Evolutionary conservation across 129 eudicot species (phyloP), one percentile per base, ranked within the genome.

Genomic region (Logfia minima): DNA sequence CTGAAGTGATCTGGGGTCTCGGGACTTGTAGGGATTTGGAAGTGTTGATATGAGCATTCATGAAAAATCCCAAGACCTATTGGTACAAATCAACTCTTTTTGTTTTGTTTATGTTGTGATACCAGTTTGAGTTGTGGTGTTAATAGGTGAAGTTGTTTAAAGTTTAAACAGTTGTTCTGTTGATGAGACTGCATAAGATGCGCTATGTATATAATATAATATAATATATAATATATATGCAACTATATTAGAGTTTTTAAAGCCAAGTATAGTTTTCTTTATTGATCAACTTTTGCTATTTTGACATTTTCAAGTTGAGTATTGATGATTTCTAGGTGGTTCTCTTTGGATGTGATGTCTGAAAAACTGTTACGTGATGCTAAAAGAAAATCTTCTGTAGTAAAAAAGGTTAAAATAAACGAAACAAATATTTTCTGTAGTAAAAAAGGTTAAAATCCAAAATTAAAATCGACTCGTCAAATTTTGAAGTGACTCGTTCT

Each of bases 31-130:
- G 71, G 79, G 84, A 75, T 80, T 80, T 75, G 69, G 84, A 67
- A 81, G 80, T 81, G 84, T 80, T 58, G 75, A 67, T 56, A 67
- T 56, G 71, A 81, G 84, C 84, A 81, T 80, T 68, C 76, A 6
- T 80, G 84, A 80, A 56, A 68, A 80, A 68, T 81, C 80, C 76
- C 71, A 41, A 58, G 80, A 51, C 32, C 13, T 22, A 62, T 39
- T 31, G 66, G 55, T 68, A 28, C 8, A 66, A 37, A 74, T 22
- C 66, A 21, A 52, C 43, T 1, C 21, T 18, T 39, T 79, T 5
- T 5, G 3, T 45, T 45, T 58, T 21, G 3, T 58, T 48, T 31
- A 13, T 45, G 55, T 62, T 69, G 48, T 21, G 21, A 41, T 41
- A 75, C 60, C 29, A 18, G 78, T 60, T 35, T 31, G 32, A 31